Base-by-base conservation (phyloP, 2,329 filamentous ascomycete genomes). In the Epichloe gansuensis region DNA sequence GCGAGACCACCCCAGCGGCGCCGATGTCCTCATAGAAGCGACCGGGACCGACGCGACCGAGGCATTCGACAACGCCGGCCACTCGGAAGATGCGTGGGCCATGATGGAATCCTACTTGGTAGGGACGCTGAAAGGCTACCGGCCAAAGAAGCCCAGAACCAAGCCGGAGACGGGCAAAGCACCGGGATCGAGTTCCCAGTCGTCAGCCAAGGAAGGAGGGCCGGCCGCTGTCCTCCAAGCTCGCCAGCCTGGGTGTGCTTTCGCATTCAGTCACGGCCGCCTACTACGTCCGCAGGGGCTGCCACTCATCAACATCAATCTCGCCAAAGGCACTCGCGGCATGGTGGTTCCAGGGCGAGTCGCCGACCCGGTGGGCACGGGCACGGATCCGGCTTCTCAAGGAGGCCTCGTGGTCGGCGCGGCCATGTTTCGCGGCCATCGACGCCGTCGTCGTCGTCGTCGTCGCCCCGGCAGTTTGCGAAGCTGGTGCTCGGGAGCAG, bases 61-160 rank as follows among this genome's bases (percentile, higher is more conserved):
- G 64, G 85, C 82, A 43, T 93, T 91, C 62, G 87, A 93, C 70
- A 85, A 91, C 62, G 86, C 88, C 39, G 88, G 88, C 45, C 88
- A 94, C 73, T 89, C 85, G 46, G 85, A 88, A 25, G 74, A 76
- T 52, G 73, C 73, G 3, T 65, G 61, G 49, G 72, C 73, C 41
- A 69, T 73, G 46, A 69, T 75, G 65, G 63, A 62, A 2, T 54
- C 62, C 12, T 72, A 64, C 51, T 57, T 57, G 42, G 47, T 75
- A 37, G 73, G 72, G 17, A 65, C 62, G 34, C 62, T 71, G 52
- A 67, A 66, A 50, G 68, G 66, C 41, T 61, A 54, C 52, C 12
- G 11, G 41, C 60, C 21, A 50, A 55, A 53, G 39, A 56, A 57
- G 38, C 39, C 55, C 9, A 59, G 21, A 23, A 31, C 53, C 39